Evolutionary conservation across 768 basidiomycete genomes (phyloP), one percentile per base, ranked within the genome.

Genomic region (Tremella mesenterica): DNA sequence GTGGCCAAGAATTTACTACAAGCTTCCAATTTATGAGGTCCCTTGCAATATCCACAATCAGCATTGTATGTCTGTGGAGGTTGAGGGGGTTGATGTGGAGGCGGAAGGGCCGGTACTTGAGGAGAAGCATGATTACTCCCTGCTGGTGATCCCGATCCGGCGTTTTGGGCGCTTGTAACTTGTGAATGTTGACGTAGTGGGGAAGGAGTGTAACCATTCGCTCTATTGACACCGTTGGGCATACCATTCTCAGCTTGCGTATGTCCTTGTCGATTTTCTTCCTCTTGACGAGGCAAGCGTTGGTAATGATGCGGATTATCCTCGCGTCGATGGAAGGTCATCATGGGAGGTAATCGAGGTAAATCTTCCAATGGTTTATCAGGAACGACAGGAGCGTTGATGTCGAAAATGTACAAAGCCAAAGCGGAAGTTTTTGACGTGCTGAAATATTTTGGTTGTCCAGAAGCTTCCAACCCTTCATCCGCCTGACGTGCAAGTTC

Each of bases 401-500:
- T 29, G 50, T 13, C 29, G 25, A 27, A 41, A 16, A 26, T 10
- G 12, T 25, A 18, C n/a, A 43, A 43, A 12, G 21, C 38, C 13
- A 30, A 20, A 12, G 26, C 50, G 23, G 34, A 25, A 9, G 18
- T 21, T 27, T 16, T 39, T 16, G 13, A 12, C 7, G 12, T 25
- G 20, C 41, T 14, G 18, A 28, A 59, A 50, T 9, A 33, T 26
- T 7, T 7, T 31, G 33, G 18, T 33, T 58, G 55, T 6, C 52
- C 48, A 12, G 48, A 18, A 8, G 28, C 13, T 4, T 31, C 23
- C 6, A 61, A 36, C 16, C 47, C 28, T 3, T 47, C 41, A 26
- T 67, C 65, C 14, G 49, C 50, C 14, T 48, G 47, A n/a, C 25
- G 14, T 4, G 65, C 59, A 16, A 67, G 30, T 4, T 36, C 3